These are phyloP conservation scores for Phyllostachys edulis DNA, from an alignment of 176 grass and related monocot genomes.

Conservation along the genomic window DNA sequence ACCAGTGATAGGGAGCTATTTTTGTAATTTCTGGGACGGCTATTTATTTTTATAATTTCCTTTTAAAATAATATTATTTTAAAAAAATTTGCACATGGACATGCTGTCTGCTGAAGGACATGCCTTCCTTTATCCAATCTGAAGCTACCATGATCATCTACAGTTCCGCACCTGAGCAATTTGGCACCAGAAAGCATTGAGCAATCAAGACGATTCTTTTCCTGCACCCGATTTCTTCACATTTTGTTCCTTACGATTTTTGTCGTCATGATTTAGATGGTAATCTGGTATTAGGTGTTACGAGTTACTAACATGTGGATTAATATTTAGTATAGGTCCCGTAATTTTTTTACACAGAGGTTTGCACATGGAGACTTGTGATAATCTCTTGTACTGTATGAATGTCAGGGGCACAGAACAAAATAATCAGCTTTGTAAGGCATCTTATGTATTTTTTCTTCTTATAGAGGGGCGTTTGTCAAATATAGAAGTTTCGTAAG, in stretches of 20 bases:
- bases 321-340: background rate
- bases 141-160: too few relatives aligned
- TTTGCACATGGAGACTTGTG: background rate
- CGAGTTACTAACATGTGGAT: too few relatives aligned
- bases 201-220: background rate
- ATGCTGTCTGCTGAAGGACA: background rate
- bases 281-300: too few relatives aligned
- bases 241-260: background rate
- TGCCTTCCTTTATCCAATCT: background rate
- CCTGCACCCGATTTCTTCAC: background rate
- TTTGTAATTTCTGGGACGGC: too few relatives aligned
- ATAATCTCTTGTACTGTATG: too few relatives aligned
- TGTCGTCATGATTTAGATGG: background rate
- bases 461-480: background rate
- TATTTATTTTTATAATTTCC: too few relatives aligned
- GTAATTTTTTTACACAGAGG: background rate
- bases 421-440: background rate
- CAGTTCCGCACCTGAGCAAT: background rate
- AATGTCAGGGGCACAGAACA: background rate
- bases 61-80: too few relatives aligned
- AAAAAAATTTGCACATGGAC: too few relatives aligned
- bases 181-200: background rate
- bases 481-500: background rate
- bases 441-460: background rate
- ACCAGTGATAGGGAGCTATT: too few relatives aligned